phyloP scores from a whole-genome alignment of 1,284 basidiomycete species.

The Cryptococcus sp. region DNA sequence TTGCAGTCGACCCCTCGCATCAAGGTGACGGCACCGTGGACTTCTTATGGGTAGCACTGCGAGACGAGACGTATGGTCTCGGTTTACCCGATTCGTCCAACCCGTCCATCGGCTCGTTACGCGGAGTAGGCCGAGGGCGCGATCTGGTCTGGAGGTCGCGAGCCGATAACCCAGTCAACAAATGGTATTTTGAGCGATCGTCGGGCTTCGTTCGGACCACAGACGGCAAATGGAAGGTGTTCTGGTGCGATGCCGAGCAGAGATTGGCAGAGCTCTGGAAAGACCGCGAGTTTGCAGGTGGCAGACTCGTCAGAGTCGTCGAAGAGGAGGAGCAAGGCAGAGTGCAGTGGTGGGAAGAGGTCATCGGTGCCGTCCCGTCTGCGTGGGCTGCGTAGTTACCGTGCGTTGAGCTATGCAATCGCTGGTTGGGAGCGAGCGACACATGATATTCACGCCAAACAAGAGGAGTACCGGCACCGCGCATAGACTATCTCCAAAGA shows the following conservation, averaged over 20 bases:
- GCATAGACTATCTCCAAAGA: no score
- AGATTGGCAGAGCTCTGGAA: slow-evolving; percentile 41
- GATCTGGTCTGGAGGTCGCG: slow-evolving; percentile 96
- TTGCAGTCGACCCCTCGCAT: slow-evolving; percentile 89
- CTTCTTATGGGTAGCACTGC: slow-evolving; percentile 97
- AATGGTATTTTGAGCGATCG: slow-evolving; percentile 98
- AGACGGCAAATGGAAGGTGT: slow-evolving; percentile 78
- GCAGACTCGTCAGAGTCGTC: slow-evolving; percentile 68
- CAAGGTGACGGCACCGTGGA: slow-evolving; percentile 99
- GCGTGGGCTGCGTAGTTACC: slow-evolving; percentile 61
- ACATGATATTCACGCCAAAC: no score
- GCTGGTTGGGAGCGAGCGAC: no score
- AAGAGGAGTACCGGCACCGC: no score
- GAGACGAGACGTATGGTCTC: slow-evolving; percentile 97
- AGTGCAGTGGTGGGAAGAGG: slow-evolving; percentile 70
- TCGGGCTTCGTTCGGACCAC: slow-evolving; percentile 71
- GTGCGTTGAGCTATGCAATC: background rate
- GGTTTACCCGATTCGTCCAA: slow-evolving; percentile 93
- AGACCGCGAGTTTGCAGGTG: slow-evolving; percentile 45
- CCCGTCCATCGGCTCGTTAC: slow-evolving; percentile 83
- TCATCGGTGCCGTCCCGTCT: slow-evolving; percentile 73
- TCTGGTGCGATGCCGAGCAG: slow-evolving; percentile 96
- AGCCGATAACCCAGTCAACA: slow-evolving; percentile 92
- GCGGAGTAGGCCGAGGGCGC: slow-evolving; percentile 82
- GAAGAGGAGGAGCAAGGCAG: slow-evolving; percentile 80